A percentile compares a stretch with the other conserved stretches of the same genome.
These are phyloP conservation scores for Yamadazyma trypodendri DNA, from an alignment of 1,139 yeast genomes.

Conservation along the genomic window DNA sequence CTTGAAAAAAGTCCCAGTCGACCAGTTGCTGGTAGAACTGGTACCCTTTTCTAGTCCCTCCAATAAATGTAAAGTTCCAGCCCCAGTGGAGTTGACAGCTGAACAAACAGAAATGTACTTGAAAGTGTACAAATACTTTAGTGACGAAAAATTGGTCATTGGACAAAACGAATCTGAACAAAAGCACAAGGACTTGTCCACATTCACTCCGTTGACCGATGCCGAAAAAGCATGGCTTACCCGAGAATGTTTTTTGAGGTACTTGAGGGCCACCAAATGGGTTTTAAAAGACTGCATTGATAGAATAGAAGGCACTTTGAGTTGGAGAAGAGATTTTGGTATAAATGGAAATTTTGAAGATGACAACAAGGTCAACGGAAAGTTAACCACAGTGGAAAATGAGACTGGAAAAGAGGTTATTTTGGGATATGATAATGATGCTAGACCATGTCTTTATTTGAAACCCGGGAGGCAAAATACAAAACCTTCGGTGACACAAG, in stretches of 20 bases:
- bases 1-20: conserved; percentile 7
- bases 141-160: conserved; percentile 39
- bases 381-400: conserved; percentile 35
- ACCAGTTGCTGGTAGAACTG: conserved; percentile 20
- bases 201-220: conserved; percentile 21
- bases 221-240: conserved; percentile 48
- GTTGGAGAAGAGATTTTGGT: conserved; percentile 52
- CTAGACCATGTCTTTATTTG: conserved; percentile 48
- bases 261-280: conserved; percentile 51
- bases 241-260: conserved; percentile 47
- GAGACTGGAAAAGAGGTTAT: conserved; percentile 50
- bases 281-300: conserved; percentile 36
- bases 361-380: conserved; percentile 35
- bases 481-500: conserved; percentile 42
- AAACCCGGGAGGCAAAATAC: conserved; percentile 52
- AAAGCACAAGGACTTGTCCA: conserved; percentile 17
- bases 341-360: conserved; percentile 30
- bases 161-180: conserved; percentile 41
- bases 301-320: conserved; percentile 41
- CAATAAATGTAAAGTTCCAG: conserved; percentile 49
- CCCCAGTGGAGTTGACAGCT: conserved; percentile 43
- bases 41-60: conserved; percentile 58
- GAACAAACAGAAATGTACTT: conserved; percentile 61
- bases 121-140: conserved; percentile 59
- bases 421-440: conserved; percentile 46